These are phyloP conservation scores for Erythrobasidium yunnanense DNA, from an alignment of 768 basidiomycete genomes.

Conservation along the genomic window DNA sequence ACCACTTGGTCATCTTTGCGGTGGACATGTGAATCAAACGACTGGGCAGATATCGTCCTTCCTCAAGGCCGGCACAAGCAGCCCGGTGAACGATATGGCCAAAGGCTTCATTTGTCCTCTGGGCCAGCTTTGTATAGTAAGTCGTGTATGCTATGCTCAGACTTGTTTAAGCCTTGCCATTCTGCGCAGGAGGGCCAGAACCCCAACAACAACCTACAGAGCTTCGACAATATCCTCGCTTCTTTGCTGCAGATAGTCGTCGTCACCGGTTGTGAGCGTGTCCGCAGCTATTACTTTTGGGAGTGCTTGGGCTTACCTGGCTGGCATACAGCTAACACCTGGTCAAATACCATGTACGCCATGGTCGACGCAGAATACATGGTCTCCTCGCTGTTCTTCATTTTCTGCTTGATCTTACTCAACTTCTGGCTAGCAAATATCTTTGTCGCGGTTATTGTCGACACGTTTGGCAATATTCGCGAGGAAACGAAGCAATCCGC, in stretches of 20 bases:
- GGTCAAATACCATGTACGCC: conserved; percentile 57
- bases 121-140: conserved; percentile 69
- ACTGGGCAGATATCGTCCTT: conserved; percentile 49
- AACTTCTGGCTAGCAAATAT: conserved; percentile 53
- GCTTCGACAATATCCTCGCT: conserved; percentile 79
- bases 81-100: conserved; percentile 41
- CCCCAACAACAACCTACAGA: conserved; percentile 56
- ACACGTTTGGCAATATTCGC: conserved; percentile 78
- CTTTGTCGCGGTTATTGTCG: conserved; percentile 90
- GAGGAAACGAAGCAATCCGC: conserved; percentile 79
- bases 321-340: conserved; percentile 40
- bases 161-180: background rate
- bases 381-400: conserved; percentile 75
- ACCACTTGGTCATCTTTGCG: conserved; percentile 54
- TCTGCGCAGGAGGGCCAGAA: conserved; percentile 48
- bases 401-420: conserved; percentile 67
- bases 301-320: too few relatives aligned
- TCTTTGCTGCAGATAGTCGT: conserved; percentile 73
- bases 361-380: conserved; percentile 85
- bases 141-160: conserved; percentile 25
- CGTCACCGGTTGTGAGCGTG: conserved; percentile 46
- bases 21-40: conserved; percentile 61
- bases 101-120: conserved; percentile 88
- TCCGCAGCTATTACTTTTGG: conserved; percentile 54
- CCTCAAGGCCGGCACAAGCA: conserved; percentile 42